Percentiles rank a stretch among this genome's conserved stretches.
phyloP scores from a whole-genome alignment of 1,284 basidiomycete species.

The Tylopilus sp. region DNA sequence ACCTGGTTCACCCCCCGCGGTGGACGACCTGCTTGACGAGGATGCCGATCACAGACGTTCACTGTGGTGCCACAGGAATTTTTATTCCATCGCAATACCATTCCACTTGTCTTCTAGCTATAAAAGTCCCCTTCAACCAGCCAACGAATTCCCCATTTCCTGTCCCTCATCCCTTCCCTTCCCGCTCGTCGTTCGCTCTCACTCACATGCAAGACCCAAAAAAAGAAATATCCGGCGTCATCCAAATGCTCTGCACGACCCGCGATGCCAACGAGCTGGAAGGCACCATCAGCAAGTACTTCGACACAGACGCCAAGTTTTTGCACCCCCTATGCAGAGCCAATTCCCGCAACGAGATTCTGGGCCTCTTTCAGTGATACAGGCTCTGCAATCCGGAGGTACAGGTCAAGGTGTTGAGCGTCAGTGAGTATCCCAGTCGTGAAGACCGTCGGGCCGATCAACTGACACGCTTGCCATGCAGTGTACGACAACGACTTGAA shows the following conservation, averaged over 20 bases:
- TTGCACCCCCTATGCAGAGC: slow-evolving; percentile 27
- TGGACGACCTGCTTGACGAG: neutral
- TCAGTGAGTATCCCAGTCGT: slow-evolving; percentile 21
- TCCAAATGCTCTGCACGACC: slow-evolving; percentile 26
- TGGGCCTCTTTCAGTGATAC: slow-evolving; percentile 32
- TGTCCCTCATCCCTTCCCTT: neutral
- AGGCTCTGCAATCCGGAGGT: slow-evolving; percentile 25
- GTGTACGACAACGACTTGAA: slow-evolving; percentile 26
- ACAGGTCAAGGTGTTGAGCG: slow-evolving; percentile 3
- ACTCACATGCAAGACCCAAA: slow-evolving; percentile 30
- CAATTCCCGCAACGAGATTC: slow-evolving; percentile 25
- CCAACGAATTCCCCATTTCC: slow-evolving; percentile 1
- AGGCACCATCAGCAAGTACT: slow-evolving; percentile 17
- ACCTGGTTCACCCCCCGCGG: neutral
- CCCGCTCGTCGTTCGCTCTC: neutral
- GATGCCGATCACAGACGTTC: slow-evolving; percentile 1
- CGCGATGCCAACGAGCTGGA: slow-evolving; percentile 17
- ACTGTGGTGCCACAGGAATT: neutral
- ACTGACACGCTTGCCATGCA: slow-evolving; percentile 10
- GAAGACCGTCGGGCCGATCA: neutral
- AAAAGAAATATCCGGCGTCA: slow-evolving; percentile 24
- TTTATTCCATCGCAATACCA: neutral
- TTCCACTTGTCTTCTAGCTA: slow-evolving; percentile 8
- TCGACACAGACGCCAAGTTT: slow-evolving; percentile 21
- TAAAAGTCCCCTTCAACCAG: slow-evolving; percentile 14